Evolutionary conservation across 331 rosid genomes (phyloP), one percentile per base, ranked within the genome.

Genomic region (Pyrus hybrid): DNA sequence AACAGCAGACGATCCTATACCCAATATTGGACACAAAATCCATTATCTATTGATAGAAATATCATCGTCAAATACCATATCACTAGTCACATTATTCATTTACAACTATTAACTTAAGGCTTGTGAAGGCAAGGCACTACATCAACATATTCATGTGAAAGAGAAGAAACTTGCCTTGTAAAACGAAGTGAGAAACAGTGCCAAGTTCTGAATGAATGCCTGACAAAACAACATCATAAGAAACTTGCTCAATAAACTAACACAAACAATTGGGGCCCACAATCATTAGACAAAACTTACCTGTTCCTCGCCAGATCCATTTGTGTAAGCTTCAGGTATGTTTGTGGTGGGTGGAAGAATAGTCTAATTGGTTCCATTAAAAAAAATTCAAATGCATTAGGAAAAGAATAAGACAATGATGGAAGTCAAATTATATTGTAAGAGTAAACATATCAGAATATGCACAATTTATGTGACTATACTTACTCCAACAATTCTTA

Each of bases 191-290:
- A 95, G 92, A 83, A 92, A 92, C 73, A 95, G 83, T 8, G 97
- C 97, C 83, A 95, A 81, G 75, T 95, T 95, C 87, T 95, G 99
- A 75, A 92, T 90, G 83, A 92, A 95, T 65, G 90, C 97, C 99
- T 95, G 78, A 37, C 74, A 63, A 56, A 70, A 51, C 61, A 73
- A 65, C 54, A 37, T 47, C 14, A 68, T 23, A 23, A 25, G 47
- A 28, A 28, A 68, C 67, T 68, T 67, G 84, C 74, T 28, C 28
- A 22, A 33, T 22, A 76, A 28, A 35, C 12, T 7, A 5, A 72
- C 32, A 56, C 12, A 12, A 32, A 72, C 33, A n/a, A 17, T 10
- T 5, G 7, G 11, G 17, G 68, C 41, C 35, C 12, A 23, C 5
- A 23, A 73, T n/a, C 68, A 58, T 21, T 72, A 63, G 5, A 67